Base-by-base conservation (phyloP, 2,329 filamentous ascomycete genomes). In the Periconia macrospinosa region DNA sequence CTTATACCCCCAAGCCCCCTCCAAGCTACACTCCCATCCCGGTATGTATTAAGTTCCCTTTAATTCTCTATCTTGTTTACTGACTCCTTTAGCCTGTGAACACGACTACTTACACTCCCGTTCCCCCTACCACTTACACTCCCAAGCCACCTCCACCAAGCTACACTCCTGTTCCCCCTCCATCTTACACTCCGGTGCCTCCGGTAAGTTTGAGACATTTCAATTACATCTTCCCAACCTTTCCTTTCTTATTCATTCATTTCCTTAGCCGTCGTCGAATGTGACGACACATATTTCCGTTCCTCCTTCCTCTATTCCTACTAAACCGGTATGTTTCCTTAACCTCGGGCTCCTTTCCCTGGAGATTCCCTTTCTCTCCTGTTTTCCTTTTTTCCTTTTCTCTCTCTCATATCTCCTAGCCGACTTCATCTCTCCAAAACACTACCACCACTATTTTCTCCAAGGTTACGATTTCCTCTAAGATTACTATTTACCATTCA, bases 391-490 rank as follows among this genome's bases (percentile, higher is more conserved):
- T 27, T 27, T 27, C 13, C 1, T 45, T 30, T 30, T 15, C 19
- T 47, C 15, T 47, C 23, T 47, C 45, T 47, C n/a, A 47, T 40
- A 20, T 47, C 30, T 47, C 45, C 45, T 40, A 47, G 45, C 45
- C 44, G 23, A 18, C 14, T 46, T 33, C 44, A 8, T 3, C 8
- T 27, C 8, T 27, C 8, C 23, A 27, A 27, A 27, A 27, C 23
- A 5, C 23, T 8, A 27, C 23, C 23, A 27, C 23, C 8, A 27
- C 23, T 27, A 27, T 27, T 27, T 27, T n/a, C n/a, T n/a, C n/a
- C n/a, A n/a, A n/a, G n/a, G n/a, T n/a, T n/a, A n/a, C n/a, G n/a
- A n/a, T n/a, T n/a, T n/a, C n/a, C n/a, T n/a, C n/a, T n/a, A n/a
- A n/a, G n/a, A n/a, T n/a, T 27, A 27, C 23, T 27, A 27, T 27